Conservation (phyloP, 768 basidiomycete genomes). For the Russula foetens region DNA sequence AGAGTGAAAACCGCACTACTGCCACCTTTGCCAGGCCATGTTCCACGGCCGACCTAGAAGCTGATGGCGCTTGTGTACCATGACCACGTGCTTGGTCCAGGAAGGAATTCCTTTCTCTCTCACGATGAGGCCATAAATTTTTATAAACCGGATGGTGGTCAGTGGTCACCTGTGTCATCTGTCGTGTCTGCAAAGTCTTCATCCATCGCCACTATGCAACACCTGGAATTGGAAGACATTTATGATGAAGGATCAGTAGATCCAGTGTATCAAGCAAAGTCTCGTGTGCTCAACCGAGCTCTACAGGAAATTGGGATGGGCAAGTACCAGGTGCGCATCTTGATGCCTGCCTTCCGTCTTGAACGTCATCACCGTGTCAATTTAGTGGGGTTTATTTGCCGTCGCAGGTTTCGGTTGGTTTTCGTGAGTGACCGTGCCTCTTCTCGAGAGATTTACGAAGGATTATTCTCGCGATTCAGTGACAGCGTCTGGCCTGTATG, state of each 20-base stretch:
- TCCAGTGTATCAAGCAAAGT: conserved; percentile 52
- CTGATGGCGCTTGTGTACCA: too few species aligned
- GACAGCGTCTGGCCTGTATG: conserved; percentile 70
- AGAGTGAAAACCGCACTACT: too few species aligned
- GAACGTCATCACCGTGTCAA: not conserved
- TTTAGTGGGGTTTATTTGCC: conserved; percentile 53
- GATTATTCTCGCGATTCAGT: conserved; percentile 26
- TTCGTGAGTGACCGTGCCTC: conserved; percentile 38
- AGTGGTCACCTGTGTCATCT: not conserved
- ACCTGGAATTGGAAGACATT: conserved; percentile 1
- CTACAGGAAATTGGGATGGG: conserved; percentile 66
- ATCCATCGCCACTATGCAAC: not conserved
- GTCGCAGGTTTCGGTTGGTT: conserved; percentile 74
- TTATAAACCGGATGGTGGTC: not conserved
- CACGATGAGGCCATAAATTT: not conserved
- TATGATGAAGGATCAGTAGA: conserved; percentile 32
- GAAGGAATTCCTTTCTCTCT: too few species aligned
- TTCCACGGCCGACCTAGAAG: too few species aligned
- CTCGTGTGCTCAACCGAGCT: conserved; percentile 47
- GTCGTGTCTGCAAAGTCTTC: not conserved
- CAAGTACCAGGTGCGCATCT: conserved; percentile 48
- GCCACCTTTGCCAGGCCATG: not conserved
- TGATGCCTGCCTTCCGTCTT: not conserved
- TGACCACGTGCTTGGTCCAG: too few species aligned
- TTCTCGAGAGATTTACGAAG: not conserved